phyloP scores from a whole-genome alignment of 495 filamentous ascomycete species.

The Astrothelium subdiscretum region DNA sequence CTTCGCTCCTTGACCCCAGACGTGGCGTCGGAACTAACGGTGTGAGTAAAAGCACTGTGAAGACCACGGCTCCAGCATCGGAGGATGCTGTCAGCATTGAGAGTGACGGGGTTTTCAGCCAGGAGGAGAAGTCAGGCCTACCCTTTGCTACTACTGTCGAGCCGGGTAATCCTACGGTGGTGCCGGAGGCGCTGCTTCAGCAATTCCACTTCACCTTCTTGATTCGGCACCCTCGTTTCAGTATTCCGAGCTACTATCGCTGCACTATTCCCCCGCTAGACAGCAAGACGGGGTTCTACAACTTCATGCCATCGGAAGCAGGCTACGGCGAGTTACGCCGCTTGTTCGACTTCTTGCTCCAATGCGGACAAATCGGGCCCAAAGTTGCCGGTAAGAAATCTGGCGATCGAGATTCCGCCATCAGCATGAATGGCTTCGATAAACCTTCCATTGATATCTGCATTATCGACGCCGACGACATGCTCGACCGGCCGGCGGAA shows the following conservation, averaged over 20 bases:
- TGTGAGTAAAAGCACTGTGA: slow-evolving; percentile 22
- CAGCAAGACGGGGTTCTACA: slow-evolving; percentile 67
- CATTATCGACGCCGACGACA: slow-evolving; percentile 88
- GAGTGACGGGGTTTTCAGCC: slow-evolving; percentile 18
- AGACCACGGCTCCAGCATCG: slow-evolving; percentile 5
- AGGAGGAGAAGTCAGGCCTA: slow-evolving; percentile 32
- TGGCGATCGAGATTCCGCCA: slow-evolving; percentile 7
- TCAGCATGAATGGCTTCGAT: slow-evolving; percentile 21
- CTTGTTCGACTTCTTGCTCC: slow-evolving; percentile 69
- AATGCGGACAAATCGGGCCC: slow-evolving; percentile 52
- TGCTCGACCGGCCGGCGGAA: slow-evolving; percentile 67
- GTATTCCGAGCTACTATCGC: slow-evolving; percentile 85
- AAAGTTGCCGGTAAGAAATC: slow-evolving; percentile 38
- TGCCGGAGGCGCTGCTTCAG: slow-evolving; percentile 56
- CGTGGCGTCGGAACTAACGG: slow-evolving; percentile 47
- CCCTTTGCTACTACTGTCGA: slow-evolving; percentile 47
- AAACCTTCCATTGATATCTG: slow-evolving; percentile 48
- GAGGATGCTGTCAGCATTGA: slow-evolving; percentile 16
- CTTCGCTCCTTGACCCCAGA: slow-evolving; percentile 53
- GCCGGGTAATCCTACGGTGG: slow-evolving; percentile 67
- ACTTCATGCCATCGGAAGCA: slow-evolving; percentile 76
- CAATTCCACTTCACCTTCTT: slow-evolving; percentile 93
- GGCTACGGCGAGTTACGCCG: slow-evolving; percentile 80
- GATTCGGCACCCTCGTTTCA: slow-evolving; percentile 80
- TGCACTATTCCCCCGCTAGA: slow-evolving; percentile 88